Conservation (phyloP, 176 grass and related monocot species). For the Secale cereale region DNA sequence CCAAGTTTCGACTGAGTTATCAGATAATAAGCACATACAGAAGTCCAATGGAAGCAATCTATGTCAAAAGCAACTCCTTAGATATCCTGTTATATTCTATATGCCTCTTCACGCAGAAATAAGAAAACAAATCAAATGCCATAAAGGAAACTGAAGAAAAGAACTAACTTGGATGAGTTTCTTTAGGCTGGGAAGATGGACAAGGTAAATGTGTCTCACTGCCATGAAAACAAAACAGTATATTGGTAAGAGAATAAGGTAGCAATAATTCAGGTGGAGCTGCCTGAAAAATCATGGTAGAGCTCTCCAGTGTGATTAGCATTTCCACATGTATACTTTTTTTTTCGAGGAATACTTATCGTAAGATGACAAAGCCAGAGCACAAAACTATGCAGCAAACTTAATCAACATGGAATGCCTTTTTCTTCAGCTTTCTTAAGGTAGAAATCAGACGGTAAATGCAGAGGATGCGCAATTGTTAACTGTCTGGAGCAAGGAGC, state of each 20-base stretch:
- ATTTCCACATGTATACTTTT: neutral
- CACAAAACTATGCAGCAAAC: neutral
- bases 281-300: neutral
- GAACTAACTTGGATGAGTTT: neutral
- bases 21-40: neutral
- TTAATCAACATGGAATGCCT: neutral
- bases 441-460: neutral
- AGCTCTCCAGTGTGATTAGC: neutral
- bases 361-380: neutral
- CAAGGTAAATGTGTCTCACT: neutral
- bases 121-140: neutral
- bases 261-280: neutral
- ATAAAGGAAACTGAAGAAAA: neutral
- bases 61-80: neutral
- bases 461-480: neutral
- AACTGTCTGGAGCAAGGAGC: neutral
- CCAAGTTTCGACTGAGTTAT: neutral
- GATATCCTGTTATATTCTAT: too few relatives aligned
- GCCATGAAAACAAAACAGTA: neutral
- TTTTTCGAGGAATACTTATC: neutral
- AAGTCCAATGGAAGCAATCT: neutral
- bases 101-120: too few relatives aligned
- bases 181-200: neutral
- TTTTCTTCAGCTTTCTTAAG: neutral
- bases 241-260: neutral